These are phyloP conservation scores for Fraxinus baroniana DNA, from an alignment of 305 asterid species.

Conservation along the genomic window DNA sequence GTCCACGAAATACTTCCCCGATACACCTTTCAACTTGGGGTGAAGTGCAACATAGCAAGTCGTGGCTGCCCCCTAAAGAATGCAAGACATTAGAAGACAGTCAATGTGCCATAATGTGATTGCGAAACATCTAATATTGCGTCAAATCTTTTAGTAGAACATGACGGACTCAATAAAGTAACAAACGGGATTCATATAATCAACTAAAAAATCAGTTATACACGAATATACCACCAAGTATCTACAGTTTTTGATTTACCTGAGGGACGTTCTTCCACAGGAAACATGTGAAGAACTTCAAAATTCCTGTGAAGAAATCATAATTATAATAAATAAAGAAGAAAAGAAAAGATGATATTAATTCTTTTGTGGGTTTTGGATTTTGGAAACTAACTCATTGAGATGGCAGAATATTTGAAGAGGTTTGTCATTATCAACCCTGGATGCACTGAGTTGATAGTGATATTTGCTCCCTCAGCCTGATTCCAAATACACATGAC, in stretches of 20 bases:
- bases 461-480: background rate
- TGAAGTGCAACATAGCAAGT: slow-evolving; percentile 81
- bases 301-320: slow-evolving; percentile 39
- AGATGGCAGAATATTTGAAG: slow-evolving; percentile 48
- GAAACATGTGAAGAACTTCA: slow-evolving; percentile 48
- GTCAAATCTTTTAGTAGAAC: background rate
- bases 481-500: background rate
- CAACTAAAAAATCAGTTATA: background rate
- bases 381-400: slow-evolving; percentile 43
- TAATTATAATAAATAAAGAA: background rate
- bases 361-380: background rate
- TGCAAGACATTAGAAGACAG: background rate
- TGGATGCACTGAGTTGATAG: background rate
- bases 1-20: slow-evolving; percentile 71
- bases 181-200: background rate
- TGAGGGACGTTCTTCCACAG: slow-evolving; percentile 86
- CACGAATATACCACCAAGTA: background rate
- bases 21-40: slow-evolving; percentile 60
- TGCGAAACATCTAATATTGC: background rate
- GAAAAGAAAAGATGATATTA: background rate
- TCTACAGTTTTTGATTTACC: slow-evolving; percentile 35
- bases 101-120: background rate
- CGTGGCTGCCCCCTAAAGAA: slow-evolving; percentile 82
- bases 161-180: background rate
- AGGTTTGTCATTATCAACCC: slow-evolving; percentile 60